Percentiles rank a stretch among this genome's conserved stretches.
phyloP scores from a whole-genome alignment of 176 grass and related monocot species.

The Sorghum bicolor region DNA sequence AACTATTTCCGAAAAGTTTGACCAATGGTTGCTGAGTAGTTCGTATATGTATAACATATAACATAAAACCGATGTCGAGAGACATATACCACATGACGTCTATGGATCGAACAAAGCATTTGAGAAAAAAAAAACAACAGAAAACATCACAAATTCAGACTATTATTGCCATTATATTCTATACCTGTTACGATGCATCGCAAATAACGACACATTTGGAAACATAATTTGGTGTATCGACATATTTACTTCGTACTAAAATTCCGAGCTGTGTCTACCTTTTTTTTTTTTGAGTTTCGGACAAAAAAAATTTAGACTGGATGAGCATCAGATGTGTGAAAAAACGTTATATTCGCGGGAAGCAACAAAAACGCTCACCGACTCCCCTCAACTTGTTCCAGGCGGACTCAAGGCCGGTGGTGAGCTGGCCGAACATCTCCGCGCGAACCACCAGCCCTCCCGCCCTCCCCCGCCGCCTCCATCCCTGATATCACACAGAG shows the following conservation, averaged over 20 bases:
- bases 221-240: neutral
- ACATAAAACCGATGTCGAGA: neutral
- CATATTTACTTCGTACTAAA: neutral
- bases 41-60: neutral
- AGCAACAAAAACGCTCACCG: constrained; percentile 35
- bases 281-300: neutral
- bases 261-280: neutral
- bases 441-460: constrained; percentile 59
- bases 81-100: neutral
- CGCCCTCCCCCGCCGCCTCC: constrained; percentile 23
- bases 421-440: constrained; percentile 98
- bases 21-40: neutral
- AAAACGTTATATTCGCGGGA: neutral
- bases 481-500: neutral
- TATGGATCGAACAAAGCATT: neutral
- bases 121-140: neutral
- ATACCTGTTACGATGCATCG: neutral
- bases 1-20: neutral
- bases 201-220: neutral
- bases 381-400: constrained; percentile 95
- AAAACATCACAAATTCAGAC: neutral
- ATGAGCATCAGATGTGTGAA: neutral
- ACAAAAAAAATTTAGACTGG: neutral
- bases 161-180: neutral
- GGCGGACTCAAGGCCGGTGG: constrained; percentile 81